These are phyloP conservation scores for Colletotrichum tropicicola DNA, from an alignment of 2,329 filamentous ascomycete species.

Conservation along the genomic window DNA sequence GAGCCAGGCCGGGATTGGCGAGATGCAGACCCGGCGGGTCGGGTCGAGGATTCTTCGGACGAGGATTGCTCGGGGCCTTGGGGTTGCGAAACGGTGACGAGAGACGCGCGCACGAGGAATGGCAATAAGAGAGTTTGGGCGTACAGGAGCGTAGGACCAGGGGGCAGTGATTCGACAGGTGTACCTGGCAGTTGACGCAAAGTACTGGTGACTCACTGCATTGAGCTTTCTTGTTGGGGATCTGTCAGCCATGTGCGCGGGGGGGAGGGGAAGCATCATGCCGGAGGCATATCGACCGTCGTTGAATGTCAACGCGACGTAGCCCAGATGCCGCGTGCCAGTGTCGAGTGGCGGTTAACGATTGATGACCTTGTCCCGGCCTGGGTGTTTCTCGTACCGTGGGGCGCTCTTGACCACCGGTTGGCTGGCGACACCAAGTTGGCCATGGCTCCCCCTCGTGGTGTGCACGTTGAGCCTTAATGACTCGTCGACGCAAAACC, in stretches of 20 bases:
- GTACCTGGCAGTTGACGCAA: neutral
- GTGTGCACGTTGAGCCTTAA: neutral
- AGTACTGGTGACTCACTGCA: neutral
- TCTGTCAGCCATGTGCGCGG: neutral
- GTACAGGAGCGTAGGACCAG: neutral
- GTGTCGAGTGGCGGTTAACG: neutral
- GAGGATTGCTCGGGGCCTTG: slow-evolving; percentile 18
- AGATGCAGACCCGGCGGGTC: slow-evolving; percentile 33
- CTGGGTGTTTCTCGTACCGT: neutral
- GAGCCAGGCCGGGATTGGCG: slow-evolving; percentile 3
- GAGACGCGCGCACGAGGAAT: neutral
- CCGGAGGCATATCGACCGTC: no score
- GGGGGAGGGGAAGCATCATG: no score
- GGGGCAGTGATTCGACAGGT: neutral
- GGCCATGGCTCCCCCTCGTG: neutral
- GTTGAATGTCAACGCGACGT: no score
- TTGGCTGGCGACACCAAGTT: neutral
- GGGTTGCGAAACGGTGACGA: slow-evolving; percentile 14
- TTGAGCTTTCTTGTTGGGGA: neutral
- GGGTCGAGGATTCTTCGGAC: slow-evolving; percentile 32
- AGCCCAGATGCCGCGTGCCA: neutral
- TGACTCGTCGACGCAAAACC: slow-evolving; percentile 19
- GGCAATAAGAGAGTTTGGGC: neutral
- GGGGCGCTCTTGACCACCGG: no score
- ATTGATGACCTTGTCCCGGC: neutral